Conservation (phyloP, 192 early-diverging fungal genomes). For the Mortierella claussenii region DNA sequence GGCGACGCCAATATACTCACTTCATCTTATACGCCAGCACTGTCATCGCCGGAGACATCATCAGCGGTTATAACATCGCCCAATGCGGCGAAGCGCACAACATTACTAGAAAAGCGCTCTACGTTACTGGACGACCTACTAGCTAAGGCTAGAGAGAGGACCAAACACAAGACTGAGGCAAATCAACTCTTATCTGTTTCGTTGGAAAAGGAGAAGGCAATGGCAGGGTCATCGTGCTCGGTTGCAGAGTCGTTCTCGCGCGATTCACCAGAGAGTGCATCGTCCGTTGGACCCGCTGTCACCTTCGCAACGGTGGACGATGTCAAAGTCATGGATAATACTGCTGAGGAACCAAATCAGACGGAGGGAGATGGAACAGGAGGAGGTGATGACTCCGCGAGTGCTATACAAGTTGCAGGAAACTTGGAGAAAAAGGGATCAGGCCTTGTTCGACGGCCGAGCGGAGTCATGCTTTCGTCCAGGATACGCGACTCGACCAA, state of each 20-base stretch:
- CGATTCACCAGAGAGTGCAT: neutral
- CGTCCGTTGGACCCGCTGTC: slow-evolving; percentile 10
- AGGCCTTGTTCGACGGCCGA: slow-evolving; percentile 25
- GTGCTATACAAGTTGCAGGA: neutral
- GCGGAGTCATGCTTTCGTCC: slow-evolving; percentile 41
- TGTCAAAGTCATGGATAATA: slow-evolving; percentile 3
- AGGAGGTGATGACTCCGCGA: neutral
- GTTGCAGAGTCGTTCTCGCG: neutral
- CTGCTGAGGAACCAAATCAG: neutral
- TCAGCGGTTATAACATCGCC: slow-evolving; percentile 16
- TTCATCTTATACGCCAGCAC: slow-evolving; percentile 42
- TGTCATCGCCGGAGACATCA: slow-evolving; percentile 22
- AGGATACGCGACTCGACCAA: slow-evolving; percentile 51
- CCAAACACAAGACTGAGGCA: slow-evolving; percentile 17
- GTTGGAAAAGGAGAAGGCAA: slow-evolving; percentile 10
- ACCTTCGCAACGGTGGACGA: slow-evolving; percentile 27
- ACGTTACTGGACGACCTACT: slow-evolving; percentile 27
- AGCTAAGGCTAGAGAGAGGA: slow-evolving; percentile 24
- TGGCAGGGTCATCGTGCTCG: neutral
- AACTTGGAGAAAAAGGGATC: slow-evolving; percentile 13
- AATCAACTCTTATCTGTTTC: neutral
- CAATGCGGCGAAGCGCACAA: slow-evolving; percentile 3
- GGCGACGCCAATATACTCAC: slow-evolving; percentile 34
- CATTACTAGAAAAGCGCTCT: slow-evolving; percentile 32
- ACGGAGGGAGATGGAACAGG: neutral